Percentiles rank a stretch among this genome's conserved stretches.
Evolutionary conservation across 192 early-diverging fungal species (phyloP).

Genomic region (Linnemannia schmuckeri): DNA sequence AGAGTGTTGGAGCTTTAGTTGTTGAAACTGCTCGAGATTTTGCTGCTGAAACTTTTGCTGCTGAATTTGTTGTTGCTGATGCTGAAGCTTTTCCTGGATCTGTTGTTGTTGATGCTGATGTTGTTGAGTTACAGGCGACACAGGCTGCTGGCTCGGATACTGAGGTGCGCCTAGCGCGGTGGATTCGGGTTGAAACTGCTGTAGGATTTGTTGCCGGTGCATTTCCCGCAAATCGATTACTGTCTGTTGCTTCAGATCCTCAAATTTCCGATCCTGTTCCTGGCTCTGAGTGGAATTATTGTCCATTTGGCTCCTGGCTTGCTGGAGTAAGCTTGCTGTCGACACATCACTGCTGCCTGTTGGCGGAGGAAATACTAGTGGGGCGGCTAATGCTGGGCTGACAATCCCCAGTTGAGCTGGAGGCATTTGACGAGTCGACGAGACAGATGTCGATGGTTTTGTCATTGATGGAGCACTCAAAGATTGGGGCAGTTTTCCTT

Average conservation of each 20-base stretch:
- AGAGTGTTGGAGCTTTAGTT: background rate
- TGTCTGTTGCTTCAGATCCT: background rate
- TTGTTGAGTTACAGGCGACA: background rate
- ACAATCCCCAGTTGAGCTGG: background rate
- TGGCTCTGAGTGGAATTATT: background rate
- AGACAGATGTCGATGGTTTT: background rate
- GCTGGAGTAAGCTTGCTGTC: background rate
- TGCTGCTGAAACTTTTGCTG: background rate
- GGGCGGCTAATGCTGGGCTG: background rate
- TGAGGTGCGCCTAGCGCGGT: background rate
- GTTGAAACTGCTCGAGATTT: background rate
- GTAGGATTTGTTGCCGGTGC: background rate
- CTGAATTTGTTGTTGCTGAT: background rate
- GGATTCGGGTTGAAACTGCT: background rate
- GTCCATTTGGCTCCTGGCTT: background rate
- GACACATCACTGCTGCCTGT: background rate
- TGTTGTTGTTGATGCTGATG: background rate
- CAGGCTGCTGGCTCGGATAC: background rate
- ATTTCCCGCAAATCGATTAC: background rate
- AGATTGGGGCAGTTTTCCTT: background rate
- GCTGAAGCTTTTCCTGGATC: background rate
- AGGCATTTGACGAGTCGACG: background rate
- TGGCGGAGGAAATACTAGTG: background rate
- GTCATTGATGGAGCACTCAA: background rate
- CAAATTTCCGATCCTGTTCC: background rate